A percentile compares a stretch with the other conserved stretches of the same genome.
These are phyloP conservation scores for Rhododendron molle DNA, from an alignment of 148 eudicot species.

Conservation along the genomic window DNA sequence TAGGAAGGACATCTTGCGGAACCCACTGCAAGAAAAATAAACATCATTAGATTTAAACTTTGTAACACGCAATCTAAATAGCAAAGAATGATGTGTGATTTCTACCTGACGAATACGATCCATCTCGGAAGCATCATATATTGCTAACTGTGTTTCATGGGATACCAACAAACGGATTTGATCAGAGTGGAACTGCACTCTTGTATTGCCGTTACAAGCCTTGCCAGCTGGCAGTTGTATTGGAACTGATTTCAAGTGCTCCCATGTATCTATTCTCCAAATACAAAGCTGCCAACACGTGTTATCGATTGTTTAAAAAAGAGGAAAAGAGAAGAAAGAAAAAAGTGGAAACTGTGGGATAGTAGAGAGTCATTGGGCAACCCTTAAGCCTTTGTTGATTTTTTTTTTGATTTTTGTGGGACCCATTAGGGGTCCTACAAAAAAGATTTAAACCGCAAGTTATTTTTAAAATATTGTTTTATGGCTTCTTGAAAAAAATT, in stretches of 20 bases:
- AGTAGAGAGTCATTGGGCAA: background rate
- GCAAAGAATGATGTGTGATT: background rate
- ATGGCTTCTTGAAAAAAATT: no score
- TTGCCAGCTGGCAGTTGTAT: constrained; percentile 76
- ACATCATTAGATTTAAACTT: constrained; percentile 7
- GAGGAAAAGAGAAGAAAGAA: no score
- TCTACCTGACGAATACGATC: constrained; percentile 67
- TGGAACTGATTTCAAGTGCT: constrained; percentile 50
- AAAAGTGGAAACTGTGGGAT: background rate
- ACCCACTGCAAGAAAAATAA: constrained; percentile 59
- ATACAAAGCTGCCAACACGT: constrained; percentile 48
- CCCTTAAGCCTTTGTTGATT: no score
- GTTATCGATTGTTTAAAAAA: background rate
- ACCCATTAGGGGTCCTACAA: no score
- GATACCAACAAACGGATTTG: constrained; percentile 68
- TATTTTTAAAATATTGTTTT: no score
- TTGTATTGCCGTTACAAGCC: constrained; percentile 61
- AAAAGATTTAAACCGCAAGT: no score
- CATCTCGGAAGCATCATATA: constrained; percentile 85
- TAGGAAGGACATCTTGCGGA: constrained; percentile 64
- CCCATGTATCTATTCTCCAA: constrained; percentile 87
- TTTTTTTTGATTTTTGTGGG: no score
- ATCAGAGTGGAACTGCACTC: constrained; percentile 79
- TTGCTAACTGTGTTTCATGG: constrained; percentile 78
- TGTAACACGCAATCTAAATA: background rate